Base-by-base conservation (phyloP, 306 rosid genomes). In the Medicago ruthenica region DNA sequence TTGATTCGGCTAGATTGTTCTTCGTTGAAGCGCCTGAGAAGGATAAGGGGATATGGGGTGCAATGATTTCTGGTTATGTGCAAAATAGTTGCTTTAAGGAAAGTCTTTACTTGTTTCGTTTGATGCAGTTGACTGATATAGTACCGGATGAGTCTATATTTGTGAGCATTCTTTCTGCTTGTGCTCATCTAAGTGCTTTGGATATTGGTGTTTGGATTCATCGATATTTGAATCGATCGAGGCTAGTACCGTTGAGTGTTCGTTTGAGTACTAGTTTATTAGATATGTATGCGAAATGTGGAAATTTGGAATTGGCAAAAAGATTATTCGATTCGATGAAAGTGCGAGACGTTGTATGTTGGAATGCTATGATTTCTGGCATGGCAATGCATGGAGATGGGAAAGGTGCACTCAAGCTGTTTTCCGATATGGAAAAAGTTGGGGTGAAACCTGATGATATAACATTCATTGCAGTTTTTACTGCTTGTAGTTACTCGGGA, bases 221-320 rank as follows among this genome's bases (percentile, higher is more conserved):
- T 69, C 58, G 87, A 67, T 76, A 59, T 77, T 51, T 86, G 83
- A 82, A 76, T 64, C 75, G 55, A 58, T 57, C 76, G 7, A 65
- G n/a, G 44, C 20, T 76, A 59, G 10, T 83, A 36, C 79, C 87
- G 2, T 48, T 74, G 66, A 87, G 89, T 27, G 78, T 82, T 64
- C 86, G 87, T 20, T 59, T 90, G 74, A 67, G 85, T 22, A 86
- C 98, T 22, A 88, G 87, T 69, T 84, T 92, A 13, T 36, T 92
- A 45, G 98, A 89, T 80, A 90, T 90, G 96, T 90, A 90, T 71
- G 92, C 96, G 0, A 92, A 92, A 78, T 90, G 94, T 64, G 90
- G 98, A 80, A 82, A 82, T 17, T 67, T 89, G 89, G 81, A 82
- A 0, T 42, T 84, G 67, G 88, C 96, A 6, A 82, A 73, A 42